Evolutionary conservation across 2,329 filamentous ascomycete genomes (phyloP).

Genomic region (Hysterium pulicare): DNA sequence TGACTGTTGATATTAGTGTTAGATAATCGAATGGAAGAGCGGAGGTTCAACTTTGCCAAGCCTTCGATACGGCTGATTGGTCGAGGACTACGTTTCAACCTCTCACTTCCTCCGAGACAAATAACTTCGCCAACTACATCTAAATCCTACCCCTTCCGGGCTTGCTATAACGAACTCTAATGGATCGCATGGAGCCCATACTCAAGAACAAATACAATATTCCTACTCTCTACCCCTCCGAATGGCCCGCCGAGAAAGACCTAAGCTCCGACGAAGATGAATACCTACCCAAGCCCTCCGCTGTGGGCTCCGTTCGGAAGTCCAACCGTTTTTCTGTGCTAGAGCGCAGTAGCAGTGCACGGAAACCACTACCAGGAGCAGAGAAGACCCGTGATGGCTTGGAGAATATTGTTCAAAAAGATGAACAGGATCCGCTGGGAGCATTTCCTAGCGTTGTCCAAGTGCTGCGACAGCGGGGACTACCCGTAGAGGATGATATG

Average conservation of each 20-base stretch:
- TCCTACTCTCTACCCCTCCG: slow-evolving; percentile 69
- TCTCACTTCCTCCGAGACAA: no score
- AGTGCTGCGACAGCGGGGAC: slow-evolving; percentile 69
- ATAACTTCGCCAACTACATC: background rate
- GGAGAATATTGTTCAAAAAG: slow-evolving; percentile 78
- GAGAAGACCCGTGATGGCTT: slow-evolving; percentile 66
- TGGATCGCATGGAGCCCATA: slow-evolving; percentile 54
- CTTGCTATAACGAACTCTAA: background rate
- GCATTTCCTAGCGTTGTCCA: slow-evolving; percentile 81
- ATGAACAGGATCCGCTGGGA: slow-evolving; percentile 92
- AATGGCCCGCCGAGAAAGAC: slow-evolving; percentile 84
- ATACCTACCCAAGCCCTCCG: slow-evolving; percentile 11
- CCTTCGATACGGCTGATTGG: background rate
- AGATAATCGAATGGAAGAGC: no score
- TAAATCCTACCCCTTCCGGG: background rate
- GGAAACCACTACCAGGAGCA: slow-evolving; percentile 65
- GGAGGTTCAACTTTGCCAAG: slow-evolving; percentile 1
- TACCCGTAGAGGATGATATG: slow-evolving; percentile 80
- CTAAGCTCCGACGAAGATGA: slow-evolving; percentile 55
- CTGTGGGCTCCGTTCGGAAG: slow-evolving; percentile 40
- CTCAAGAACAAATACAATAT: slow-evolving; percentile 91
- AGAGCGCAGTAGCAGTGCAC: slow-evolving; percentile 68
- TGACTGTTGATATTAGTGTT: no score
- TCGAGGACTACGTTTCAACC: no score
- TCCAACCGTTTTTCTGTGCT: slow-evolving; percentile 80